Evolutionary conservation across 148 eudicot genomes (phyloP).

Genomic region (Pouteria glomerata): DNA sequence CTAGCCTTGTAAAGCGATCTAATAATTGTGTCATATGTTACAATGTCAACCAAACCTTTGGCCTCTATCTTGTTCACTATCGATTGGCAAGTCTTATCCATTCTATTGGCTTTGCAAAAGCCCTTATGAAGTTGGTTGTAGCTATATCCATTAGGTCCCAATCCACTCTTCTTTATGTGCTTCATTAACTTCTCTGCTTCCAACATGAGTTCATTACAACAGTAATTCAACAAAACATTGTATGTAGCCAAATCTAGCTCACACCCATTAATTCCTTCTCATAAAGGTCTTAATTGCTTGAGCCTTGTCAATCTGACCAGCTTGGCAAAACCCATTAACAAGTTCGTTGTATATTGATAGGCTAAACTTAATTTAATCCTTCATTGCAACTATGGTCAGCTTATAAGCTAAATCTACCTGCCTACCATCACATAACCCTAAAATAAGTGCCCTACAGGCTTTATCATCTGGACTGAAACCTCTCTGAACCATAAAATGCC

Average conservation of each 20-base stretch:
- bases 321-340: conserved; percentile 75
- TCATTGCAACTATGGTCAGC: conserved; percentile 62
- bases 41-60: conserved; percentile 69
- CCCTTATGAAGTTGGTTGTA: conserved; percentile 89
- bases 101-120: conserved; percentile 74
- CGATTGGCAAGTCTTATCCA: conserved; percentile 70
- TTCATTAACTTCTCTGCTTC: conserved; percentile 77
- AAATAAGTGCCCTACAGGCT: conserved; percentile 76
- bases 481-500: conserved; percentile 60
- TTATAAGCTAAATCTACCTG: conserved; percentile 94
- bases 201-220: conserved; percentile 69
- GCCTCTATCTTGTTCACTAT: conserved; percentile 65
- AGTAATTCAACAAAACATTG: conserved; percentile 73
- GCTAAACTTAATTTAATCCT: conserved; percentile 40
- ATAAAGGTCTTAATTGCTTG: conserved; percentile 62
- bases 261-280: conserved; percentile 71
- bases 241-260: conserved; percentile 79
- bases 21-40: conserved; percentile 81
- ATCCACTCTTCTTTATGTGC: conserved; percentile 57
- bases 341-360: conserved; percentile 65
- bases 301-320: conserved; percentile 72
- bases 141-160: conserved; percentile 71
- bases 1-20: conserved; percentile 52
- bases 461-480: conserved; percentile 54
- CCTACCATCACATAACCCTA: conserved; percentile 69